Evolutionary conservation across 2,329 filamentous ascomycete genomes (phyloP).

Genomic region (Zymoseptoria tritici): DNA sequence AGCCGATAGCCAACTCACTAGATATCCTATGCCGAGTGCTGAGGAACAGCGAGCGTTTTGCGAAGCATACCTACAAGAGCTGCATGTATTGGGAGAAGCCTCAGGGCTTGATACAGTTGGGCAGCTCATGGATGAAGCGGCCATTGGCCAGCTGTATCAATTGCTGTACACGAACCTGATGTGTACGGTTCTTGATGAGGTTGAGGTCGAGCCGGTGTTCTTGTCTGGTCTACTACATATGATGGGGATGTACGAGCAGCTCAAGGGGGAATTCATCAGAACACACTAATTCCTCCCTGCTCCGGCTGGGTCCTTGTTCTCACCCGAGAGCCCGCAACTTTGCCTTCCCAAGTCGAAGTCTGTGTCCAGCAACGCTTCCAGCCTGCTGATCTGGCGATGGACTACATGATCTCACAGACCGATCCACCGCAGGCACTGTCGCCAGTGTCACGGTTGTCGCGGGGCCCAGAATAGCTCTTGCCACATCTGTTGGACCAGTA

Average conservation of each 20-base stretch:
- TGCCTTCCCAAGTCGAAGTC: too few relatives aligned
- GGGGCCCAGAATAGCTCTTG: too few relatives aligned
- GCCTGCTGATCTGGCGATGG: too few relatives aligned
- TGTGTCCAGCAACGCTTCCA: too few relatives aligned
- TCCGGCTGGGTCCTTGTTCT: too few relatives aligned
- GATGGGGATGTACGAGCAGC: constrained; percentile 1
- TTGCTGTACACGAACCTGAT: constrained; percentile 3
- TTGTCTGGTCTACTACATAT: constrained; percentile 1
- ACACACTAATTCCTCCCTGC: too few relatives aligned
- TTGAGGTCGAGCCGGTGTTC: constrained; percentile 1
- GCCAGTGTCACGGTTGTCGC: too few relatives aligned
- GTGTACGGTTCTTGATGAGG: constrained; percentile 2
- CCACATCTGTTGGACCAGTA: too few relatives aligned
- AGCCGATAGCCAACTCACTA: constrained; percentile 1
- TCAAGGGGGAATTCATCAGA: neutral
- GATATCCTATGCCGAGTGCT: neutral
- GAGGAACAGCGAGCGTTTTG: constrained; percentile 5
- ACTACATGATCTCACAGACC: too few relatives aligned
- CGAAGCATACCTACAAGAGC: constrained; percentile 1
- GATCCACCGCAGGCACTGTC: too few relatives aligned
- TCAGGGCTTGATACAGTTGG: constrained; percentile 2
- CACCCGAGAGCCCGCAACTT: too few relatives aligned
- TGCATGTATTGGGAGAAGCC: neutral
- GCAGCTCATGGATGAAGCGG: constrained; percentile 5
- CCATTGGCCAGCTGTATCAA: constrained; percentile 4